Evolutionary conservation across 768 basidiomycete genomes (phyloP), one percentile per base, ranked within the genome.

Genomic region (Boletus barrowsii): DNA sequence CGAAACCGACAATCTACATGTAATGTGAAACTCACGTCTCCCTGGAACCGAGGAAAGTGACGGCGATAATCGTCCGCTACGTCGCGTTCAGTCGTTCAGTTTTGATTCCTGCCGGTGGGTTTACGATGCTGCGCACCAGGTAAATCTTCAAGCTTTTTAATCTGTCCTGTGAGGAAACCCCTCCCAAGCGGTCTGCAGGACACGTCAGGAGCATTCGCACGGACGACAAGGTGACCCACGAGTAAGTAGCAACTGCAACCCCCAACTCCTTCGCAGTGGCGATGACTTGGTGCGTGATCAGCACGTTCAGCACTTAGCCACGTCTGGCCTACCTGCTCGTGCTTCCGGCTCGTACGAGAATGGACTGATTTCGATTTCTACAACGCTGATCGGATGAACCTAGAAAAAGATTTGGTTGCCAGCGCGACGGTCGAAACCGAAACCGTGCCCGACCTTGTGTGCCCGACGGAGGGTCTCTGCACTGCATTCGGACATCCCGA

Each of bases 291-390:
- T 18, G 20, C 3, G n/a, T 3, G 26, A 35, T 61, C 14, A 59
- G 40, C 40, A 42, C 9, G 30, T 6, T 35, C 22, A n/a, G n/a
- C n/a, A 36, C 33, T 42, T 6, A 37, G 17, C 32, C 2, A 5
- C 14, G 17, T 22, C 24, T 22, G 17, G 4, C 42, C 30, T 48
- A 73, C 76, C 75, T 47, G 75, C 72, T 63, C 72, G 75, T 22
- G 80, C 77, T 55, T 83, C 73, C 22, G 74, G 73, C 56, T 81
- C 80, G 48, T 82, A 83, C 2, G 78, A 73, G 75, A 80, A 86
- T 15, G 79, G 76, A 58, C 81, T 84, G 39, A 85, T 68, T 63
- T 90, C 87, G 47, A 88, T 84, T 65, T 89, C 87, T 11, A 85
- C 81, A 13, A 79, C 75, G 24, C 79, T 73, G 54, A 87, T 76